phyloP scores from a whole-genome alignment of 148 eudicot species.

The Vaccinium corymbosum region DNA sequence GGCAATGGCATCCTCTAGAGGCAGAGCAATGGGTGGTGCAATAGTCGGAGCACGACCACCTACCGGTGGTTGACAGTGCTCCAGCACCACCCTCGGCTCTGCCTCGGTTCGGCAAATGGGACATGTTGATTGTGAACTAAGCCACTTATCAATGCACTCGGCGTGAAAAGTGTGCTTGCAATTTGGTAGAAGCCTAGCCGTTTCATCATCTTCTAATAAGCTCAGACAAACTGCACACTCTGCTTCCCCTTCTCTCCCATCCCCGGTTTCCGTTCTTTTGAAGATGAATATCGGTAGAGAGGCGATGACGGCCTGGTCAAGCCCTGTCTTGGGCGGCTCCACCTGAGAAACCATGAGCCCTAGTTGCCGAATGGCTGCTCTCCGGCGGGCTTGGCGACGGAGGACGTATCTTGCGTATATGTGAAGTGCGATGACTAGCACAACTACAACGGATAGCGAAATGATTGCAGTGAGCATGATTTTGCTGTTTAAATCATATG shows the following conservation, averaged over 20 bases:
- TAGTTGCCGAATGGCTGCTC: conserved; percentile 17
- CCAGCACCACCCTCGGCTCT: conserved; percentile 24
- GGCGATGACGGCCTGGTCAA: conserved; percentile 41
- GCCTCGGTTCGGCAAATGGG: conserved; percentile 60
- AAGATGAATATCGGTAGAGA: conserved; percentile 35
- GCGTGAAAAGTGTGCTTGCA: conserved; percentile 57
- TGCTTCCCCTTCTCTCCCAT: background rate
- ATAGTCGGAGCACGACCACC: background rate
- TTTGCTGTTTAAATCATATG: conserved; percentile 26
- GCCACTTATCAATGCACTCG: conserved; percentile 59
- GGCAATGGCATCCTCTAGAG: conserved; percentile 12
- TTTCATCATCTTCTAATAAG: conserved; percentile 38
- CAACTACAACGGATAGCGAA: conserved; percentile 28
- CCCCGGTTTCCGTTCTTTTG: conserved; percentile 17
- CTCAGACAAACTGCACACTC: conserved; percentile 58
- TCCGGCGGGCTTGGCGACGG: conserved; percentile 31
- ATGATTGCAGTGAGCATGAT: conserved; percentile 38
- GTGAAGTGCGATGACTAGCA: conserved; percentile 30
- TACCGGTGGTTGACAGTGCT: background rate
- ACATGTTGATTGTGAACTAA: conserved; percentile 42
- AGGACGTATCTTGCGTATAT: conserved; percentile 33
- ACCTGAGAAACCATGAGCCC: conserved; percentile 8
- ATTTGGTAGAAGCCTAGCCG: conserved; percentile 43
- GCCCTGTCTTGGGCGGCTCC: conserved; percentile 36
- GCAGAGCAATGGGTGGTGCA: conserved; percentile 34